Percentiles rank a stretch among this genome's conserved stretches.
Evolutionary conservation across 768 basidiomycete species (phyloP).

Genomic region (Agaricus subrufescens): DNA sequence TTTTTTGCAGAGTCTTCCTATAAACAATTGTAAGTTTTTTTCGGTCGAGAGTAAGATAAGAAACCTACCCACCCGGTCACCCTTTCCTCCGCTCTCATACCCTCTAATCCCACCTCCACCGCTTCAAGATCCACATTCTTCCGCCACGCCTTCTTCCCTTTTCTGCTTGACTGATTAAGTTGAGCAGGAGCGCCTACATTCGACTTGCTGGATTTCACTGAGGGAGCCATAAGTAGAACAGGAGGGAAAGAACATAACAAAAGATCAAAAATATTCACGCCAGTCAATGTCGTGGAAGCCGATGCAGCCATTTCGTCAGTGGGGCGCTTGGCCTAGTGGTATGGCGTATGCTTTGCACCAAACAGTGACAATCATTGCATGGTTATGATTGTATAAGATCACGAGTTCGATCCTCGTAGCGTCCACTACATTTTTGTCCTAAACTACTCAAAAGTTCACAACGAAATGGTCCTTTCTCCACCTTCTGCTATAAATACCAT

Average conservation of each 20-base stretch:
- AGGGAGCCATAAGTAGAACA: not conserved
- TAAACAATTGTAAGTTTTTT: not conserved
- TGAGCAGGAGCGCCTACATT: slow-evolving; percentile 54
- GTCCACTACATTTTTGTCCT: slow-evolving; percentile 25
- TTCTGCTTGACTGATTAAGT: slow-evolving; percentile 68
- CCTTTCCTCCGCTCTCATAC: slow-evolving; percentile 75
- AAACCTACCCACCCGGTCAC: slow-evolving; percentile 58
- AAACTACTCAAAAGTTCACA: too few species aligned
- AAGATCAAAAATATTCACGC: not conserved
- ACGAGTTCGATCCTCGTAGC: slow-evolving; percentile 54
- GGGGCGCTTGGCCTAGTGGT: slow-evolving; percentile 57
- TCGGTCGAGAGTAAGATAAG: not conserved
- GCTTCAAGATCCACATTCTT: slow-evolving; percentile 87
- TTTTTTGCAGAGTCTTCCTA: slow-evolving; percentile 62
- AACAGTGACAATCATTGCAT: not conserved
- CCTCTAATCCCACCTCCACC: slow-evolving; percentile 74
- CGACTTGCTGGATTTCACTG: slow-evolving; percentile 20
- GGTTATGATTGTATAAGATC: slow-evolving; percentile 43
- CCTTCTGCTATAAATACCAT: too few species aligned
- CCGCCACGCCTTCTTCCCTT: slow-evolving; percentile 91
- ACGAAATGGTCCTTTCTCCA: too few species aligned
- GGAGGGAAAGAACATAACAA: not conserved
- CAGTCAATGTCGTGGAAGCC: not conserved
- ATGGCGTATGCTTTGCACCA: slow-evolving; percentile 56
- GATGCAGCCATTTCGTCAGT: not conserved